Evolutionary conservation across 257 asterid species (phyloP).

Genomic region (Jacaranda copaia): DNA sequence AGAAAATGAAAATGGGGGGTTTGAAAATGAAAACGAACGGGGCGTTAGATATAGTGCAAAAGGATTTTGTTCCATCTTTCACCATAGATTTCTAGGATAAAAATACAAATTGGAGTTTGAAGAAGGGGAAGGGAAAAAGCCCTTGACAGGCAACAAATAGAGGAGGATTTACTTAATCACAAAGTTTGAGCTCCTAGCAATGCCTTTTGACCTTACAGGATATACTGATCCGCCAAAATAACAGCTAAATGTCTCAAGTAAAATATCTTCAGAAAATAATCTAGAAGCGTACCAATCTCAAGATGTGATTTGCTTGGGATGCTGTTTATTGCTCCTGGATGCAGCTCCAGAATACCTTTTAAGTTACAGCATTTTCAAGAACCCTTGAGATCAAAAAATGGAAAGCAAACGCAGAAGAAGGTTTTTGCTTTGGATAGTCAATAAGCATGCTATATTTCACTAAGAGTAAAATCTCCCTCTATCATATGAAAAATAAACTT

Average conservation of each 20-base stretch:
- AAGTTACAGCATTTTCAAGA: conserved; percentile 4
- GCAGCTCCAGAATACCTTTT: conserved; percentile 91
- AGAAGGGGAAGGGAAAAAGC: too few relatives aligned
- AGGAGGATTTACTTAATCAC: too few relatives aligned
- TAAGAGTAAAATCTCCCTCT: background rate
- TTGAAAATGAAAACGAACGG: too few relatives aligned
- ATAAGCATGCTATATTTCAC: background rate
- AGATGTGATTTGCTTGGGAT: conserved; percentile 94
- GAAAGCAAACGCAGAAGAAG: background rate
- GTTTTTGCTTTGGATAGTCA: background rate
- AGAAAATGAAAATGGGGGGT: too few relatives aligned
- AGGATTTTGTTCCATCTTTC: too few relatives aligned
- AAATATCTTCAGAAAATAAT: background rate
- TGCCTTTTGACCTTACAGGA: too few relatives aligned
- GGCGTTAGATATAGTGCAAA: too few relatives aligned
- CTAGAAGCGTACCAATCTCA: conserved; percentile 70
- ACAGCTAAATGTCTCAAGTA: background rate
- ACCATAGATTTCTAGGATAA: too few relatives aligned
- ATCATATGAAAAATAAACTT: background rate
- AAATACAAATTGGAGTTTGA: too few relatives aligned
- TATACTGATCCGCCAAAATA: too few relatives aligned
- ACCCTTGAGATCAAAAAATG: background rate
- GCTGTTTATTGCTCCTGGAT: conserved; percentile 99
- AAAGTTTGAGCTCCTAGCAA: too few relatives aligned
- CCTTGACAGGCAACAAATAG: too few relatives aligned